Base-by-base conservation (phyloP, 352 stramenopile genomes). In the Halophytophthora polymorphica region DNA sequence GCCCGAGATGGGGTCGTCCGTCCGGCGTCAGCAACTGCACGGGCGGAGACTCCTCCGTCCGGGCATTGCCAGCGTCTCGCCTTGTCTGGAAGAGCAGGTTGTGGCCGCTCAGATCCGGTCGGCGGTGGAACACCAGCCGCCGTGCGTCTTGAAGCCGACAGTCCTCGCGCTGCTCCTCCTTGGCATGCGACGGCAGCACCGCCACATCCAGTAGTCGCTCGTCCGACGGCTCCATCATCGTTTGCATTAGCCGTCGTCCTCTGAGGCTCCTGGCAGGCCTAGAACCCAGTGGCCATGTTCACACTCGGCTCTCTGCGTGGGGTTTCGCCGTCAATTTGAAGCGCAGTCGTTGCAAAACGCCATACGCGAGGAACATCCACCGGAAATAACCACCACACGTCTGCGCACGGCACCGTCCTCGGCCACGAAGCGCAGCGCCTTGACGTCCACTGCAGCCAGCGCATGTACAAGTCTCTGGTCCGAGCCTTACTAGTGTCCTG, bases 11-110 rank as follows among this genome's bases (percentile, higher is more conserved):
- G 1, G 62, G 64, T 12, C 63, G 56, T 1, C 77, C 73, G 39
- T 83, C 68, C 37, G 78, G 48, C 2, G 57, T 61, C 25, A 88
- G 22, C 28, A 88, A 49, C 43, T 88, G 77, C 8, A 77, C 75
- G 8, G 77, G 77, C 17, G 40, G 37, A 35, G 44, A 11, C 56
- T 50, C 57, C 1, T 39, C 40, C 18, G 38, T 31, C 23, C 11
- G 39, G 1, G 13, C 11, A 13, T 25, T 53, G 14, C 18, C 40
- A 12, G 35, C 21, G 12, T 22, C 58, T 8, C 35, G 38, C 37
- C 50, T 57, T n/a, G 45, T 47, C 15, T 78, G 60, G 53, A 80
- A 80, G 40, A 80, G 65, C 29, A 82, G 31, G 18, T 68, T 60
- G 1, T 63, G 74, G 1, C 58, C 59, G 38, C 28, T 71, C 25